These are phyloP conservation scores for Mycena chlorophos DNA, from an alignment of 768 basidiomycete species.

Conservation along the genomic window DNA sequence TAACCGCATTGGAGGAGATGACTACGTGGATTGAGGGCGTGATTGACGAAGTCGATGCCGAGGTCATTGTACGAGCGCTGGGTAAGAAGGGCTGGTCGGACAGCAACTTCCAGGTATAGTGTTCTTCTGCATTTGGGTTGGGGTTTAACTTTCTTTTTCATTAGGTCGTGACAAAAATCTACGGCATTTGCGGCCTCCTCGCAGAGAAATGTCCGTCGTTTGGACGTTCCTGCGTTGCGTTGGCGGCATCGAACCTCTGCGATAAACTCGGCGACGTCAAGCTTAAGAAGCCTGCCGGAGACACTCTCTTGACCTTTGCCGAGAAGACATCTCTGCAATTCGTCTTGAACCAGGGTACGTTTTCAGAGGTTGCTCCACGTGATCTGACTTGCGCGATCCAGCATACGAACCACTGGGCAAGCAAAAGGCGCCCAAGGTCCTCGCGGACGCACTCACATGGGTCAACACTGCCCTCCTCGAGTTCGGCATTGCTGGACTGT, in stretches of 20 bases:
- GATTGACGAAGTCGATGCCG: slow-evolving; percentile 71
- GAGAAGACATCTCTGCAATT: slow-evolving; percentile 95
- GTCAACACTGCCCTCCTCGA: slow-evolving; percentile 82
- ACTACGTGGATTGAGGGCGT: slow-evolving; percentile 74
- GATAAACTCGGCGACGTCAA: slow-evolving; percentile 98
- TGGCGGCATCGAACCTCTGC: slow-evolving; percentile 76
- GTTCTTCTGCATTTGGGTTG: neutral
- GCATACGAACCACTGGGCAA: slow-evolving; percentile 92
- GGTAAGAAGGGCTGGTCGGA: slow-evolving; percentile 96
- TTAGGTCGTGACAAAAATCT: slow-evolving; percentile 90
- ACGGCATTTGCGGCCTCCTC: slow-evolving; percentile 69
- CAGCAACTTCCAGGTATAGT: slow-evolving; percentile 92
- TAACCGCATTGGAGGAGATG: slow-evolving; percentile 88
- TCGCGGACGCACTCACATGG: slow-evolving; percentile 90
- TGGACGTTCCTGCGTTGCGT: slow-evolving; percentile 78
- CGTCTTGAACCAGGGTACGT: slow-evolving; percentile 84
- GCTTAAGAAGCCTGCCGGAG: slow-evolving; percentile 93
- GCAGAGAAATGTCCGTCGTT: slow-evolving; percentile 82
- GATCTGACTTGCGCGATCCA: slow-evolving; percentile 31
- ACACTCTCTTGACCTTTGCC: slow-evolving; percentile 77
- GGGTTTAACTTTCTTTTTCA: neutral
- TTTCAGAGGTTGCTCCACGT: neutral
- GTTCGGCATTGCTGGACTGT: slow-evolving; percentile 88
- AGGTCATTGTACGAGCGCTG: slow-evolving; percentile 83
- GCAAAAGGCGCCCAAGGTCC: slow-evolving; percentile 96